phyloP scores from a whole-genome alignment of 2,329 filamentous ascomycete genomes.

The Botryotinia narcissicola region DNA sequence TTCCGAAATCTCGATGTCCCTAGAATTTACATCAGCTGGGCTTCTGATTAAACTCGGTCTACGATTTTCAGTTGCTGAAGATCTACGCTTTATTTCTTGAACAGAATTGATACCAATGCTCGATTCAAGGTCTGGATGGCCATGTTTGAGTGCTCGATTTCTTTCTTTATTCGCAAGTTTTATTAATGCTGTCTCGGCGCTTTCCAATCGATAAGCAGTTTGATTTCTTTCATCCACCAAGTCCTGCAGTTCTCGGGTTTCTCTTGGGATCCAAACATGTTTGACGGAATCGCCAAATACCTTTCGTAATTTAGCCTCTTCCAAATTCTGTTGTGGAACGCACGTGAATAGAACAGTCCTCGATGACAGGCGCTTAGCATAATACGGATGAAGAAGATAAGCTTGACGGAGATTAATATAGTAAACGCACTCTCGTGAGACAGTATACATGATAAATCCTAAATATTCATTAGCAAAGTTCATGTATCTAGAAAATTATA shows the following conservation, averaged over 20 bases:
- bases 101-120: slow-evolving; percentile 17
- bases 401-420: slow-evolving; percentile 69
- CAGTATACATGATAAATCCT: slow-evolving; percentile 62
- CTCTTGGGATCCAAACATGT: slow-evolving; percentile 61
- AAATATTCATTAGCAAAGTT: slow-evolving; percentile 17
- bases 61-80: neutral
- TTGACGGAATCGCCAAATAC: slow-evolving; percentile 63
- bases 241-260: slow-evolving; percentile 57
- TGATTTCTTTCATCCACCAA: slow-evolving; percentile 59
- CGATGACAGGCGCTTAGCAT: slow-evolving; percentile 63
- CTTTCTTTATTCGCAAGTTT: slow-evolving; percentile 55
- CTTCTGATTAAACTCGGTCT: neutral
- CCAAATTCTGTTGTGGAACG: slow-evolving; percentile 59
- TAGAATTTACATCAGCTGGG: neutral
- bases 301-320: slow-evolving; percentile 54
- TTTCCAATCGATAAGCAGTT: slow-evolving; percentile 60
- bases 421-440: slow-evolving; percentile 64
- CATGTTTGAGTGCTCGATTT: slow-evolving; percentile 52
- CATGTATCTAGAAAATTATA: neutral
- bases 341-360: slow-evolving; percentile 66
- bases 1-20: neutral
- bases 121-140: slow-evolving; percentile 40
- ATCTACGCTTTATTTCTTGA: slow-evolving; percentile 1
- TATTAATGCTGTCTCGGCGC: slow-evolving; percentile 62
- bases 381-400: slow-evolving; percentile 63